Base-by-base conservation (phyloP, 306 rosid species). In the Vigna reflexopilosa region DNA sequence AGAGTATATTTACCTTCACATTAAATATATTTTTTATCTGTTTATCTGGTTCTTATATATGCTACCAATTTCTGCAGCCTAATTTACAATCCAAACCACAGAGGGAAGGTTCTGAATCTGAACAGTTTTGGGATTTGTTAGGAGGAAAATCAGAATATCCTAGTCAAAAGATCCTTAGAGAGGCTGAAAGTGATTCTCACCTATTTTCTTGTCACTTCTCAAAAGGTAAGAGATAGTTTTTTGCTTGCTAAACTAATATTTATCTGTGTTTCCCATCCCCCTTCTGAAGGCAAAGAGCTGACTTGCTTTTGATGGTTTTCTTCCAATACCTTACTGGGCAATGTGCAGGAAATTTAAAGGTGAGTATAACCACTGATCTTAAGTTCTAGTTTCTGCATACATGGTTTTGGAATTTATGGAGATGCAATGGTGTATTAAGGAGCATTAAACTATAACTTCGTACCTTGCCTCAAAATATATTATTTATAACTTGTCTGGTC, bases 41-140 rank as follows among this genome's bases (percentile, higher is more conserved):
- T 72, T 82, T 62, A 82, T 86, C 81, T 80, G 68, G 49, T 82
- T 80, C 83, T 76, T 47, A 82, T 66, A 82, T 66, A 55, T 77
- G 79, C 61, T 44, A 51, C 50, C 61, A 54, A 85, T 79, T 76
- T 74, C 76, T 81, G 80, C 97, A 93, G 98, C 98, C 98, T 45
- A 87, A 93, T 80, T 75, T 91, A 72, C 98, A 93, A 75, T 79
- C 94, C 55, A 93, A 88, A 85, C 82, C 93, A 58, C 98, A 89
- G 68, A 93, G 89, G 83, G 98, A 93, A 86, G 96, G 96, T 75
- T 34, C 93, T 1, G 98, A 93, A 83, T 83, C 93, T 77, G 97
- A 93, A 82, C 96, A 89, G 85, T 93, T 91, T 84, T 91, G 98
- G 98, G 93, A 83, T 8, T 78, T 93, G 70, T 83, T 93, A 68